Evolutionary conservation across 2,329 filamentous ascomycete genomes (phyloP), one percentile per base, ranked within the genome.

Genomic region (Fusarium hainanense): DNA sequence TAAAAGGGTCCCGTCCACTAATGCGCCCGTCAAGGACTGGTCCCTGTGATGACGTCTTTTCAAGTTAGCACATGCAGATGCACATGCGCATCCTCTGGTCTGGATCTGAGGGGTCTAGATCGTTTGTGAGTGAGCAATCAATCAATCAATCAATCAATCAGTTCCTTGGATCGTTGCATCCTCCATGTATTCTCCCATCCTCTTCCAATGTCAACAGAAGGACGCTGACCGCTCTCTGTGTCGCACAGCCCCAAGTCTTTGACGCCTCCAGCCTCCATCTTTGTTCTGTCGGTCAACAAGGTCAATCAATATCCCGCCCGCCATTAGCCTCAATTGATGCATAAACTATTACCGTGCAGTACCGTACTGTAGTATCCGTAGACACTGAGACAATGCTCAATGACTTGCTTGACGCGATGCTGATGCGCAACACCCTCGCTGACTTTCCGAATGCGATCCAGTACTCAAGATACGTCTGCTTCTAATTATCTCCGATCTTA

Each of bases 21-120:
- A 59, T 43, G 56, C 54, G 40, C 40, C 51, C 41, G 40, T 61
- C 47, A 62, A 44, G 34, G 47, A 43, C 46, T 34, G 40, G 42
- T 14, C 42, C 52, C 41, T 59, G 56, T 66, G 64, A 71, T 71
- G 68, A 71, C 68, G 68, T 71, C 64, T 58, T 69, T 52, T n/a
- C 9, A n/a, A 27, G n/a, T 23, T 51, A 51, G 32, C 23, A 51
- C 48, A 41, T 37, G 34, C 34, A 37, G 18, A 41, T 51, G 32
- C 49, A 41, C 49, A 27, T 51, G 44, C 16, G 40, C 43, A 47
- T 28, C 21, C 51, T 40, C 27, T 44, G 46, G 54, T 34, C 27
- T 44, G 46, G 54, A 51, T 41, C 48, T 30, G 58, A 48, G 23
- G 32, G 49, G 62, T 71, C 68, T 71, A 69, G 68, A 71, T 71